Evolutionary conservation across 2,329 filamentous ascomycete genomes (phyloP).

Genomic region (Pseudomassariella vexata): DNA sequence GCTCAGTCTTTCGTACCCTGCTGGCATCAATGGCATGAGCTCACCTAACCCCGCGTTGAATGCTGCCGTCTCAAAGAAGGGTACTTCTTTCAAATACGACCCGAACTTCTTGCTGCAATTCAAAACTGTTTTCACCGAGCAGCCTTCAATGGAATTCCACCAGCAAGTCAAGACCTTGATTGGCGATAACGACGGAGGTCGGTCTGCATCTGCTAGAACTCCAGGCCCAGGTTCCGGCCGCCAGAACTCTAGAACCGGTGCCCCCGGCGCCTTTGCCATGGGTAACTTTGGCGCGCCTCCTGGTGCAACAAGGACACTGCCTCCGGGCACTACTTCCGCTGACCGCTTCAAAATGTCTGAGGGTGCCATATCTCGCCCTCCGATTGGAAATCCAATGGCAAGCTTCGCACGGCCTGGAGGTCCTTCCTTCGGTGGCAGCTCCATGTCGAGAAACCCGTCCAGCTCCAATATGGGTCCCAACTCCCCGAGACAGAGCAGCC

Average conservation of each 20-base stretch:
- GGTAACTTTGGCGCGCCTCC: conserved; percentile 57
- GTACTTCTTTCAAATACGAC: conserved; percentile 87
- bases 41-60: conserved; percentile 93
- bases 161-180: conserved; percentile 81
- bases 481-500: conserved; percentile 65
- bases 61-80: conserved; percentile 69
- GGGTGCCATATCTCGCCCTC: conserved; percentile 42
- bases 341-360: conserved; percentile 66
- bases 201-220: conserved; percentile 59
- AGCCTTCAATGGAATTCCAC: conserved; percentile 91
- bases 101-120: conserved; percentile 94
- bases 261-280: conserved; percentile 55
- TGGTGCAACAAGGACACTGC: conserved; percentile 53
- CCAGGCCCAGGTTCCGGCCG: conserved; percentile 41
- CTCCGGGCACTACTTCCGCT: conserved; percentile 70
- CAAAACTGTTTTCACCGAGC: conserved; percentile 92
- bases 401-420: conserved; percentile 57
- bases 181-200: conserved; percentile 64
- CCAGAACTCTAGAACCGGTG: conserved; percentile 47
- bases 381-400: conserved; percentile 46
- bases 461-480: conserved; percentile 55
- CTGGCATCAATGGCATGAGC: conserved; percentile 71
- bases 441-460: conserved; percentile 63
- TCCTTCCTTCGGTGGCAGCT: conserved; percentile 54
- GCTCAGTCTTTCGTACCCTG: conserved; percentile 18